phyloP scores from a whole-genome alignment of 2,329 filamentous ascomycete species.

The Fusarium gaditjirri region DNA sequence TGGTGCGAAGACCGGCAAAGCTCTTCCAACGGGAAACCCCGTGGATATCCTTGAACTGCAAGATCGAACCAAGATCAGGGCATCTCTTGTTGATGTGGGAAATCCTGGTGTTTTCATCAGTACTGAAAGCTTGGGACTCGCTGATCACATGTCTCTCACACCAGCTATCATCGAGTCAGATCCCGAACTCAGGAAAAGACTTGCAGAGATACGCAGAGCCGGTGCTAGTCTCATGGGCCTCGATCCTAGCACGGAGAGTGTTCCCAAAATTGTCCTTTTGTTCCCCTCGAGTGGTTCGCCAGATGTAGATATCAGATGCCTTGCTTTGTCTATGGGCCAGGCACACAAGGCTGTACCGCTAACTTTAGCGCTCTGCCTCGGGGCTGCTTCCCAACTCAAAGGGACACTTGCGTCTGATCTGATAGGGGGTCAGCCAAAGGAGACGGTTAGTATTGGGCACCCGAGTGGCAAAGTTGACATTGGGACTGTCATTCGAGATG shows the following conservation, averaged over 20 bases:
- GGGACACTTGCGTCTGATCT: constrained; percentile 56
- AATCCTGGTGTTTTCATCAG: constrained; percentile 73
- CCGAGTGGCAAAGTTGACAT: constrained; percentile 60
- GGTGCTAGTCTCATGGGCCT: constrained; percentile 72
- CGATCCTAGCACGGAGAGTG: constrained; percentile 56
- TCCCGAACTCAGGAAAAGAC: constrained; percentile 53
- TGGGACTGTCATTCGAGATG: constrained; percentile 53
- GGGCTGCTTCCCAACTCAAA: constrained; percentile 58
- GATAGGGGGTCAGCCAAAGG: constrained; percentile 31
- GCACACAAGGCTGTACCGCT: constrained; percentile 67
- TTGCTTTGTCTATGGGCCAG: constrained; percentile 65
- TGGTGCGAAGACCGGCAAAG: constrained; percentile 70
- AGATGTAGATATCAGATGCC: constrained; percentile 55
- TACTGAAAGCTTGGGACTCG: constrained; percentile 61
- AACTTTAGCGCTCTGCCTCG: constrained; percentile 64
- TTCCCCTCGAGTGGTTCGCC: constrained; percentile 49
- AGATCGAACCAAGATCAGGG: constrained; percentile 53
- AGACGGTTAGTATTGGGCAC: constrained; percentile 56
- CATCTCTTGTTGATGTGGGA: constrained; percentile 70
- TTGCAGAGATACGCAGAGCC: constrained; percentile 66
- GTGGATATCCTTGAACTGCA: constrained; percentile 59
- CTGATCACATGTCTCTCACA: constrained; percentile 59
- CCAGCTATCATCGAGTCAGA: constrained; percentile 64
- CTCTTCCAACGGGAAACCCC: constrained; percentile 61
- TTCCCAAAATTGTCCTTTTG: constrained; percentile 70